Evolutionary conservation across 345 rosid genomes (phyloP).

Genomic region (Iberis pinnata): DNA sequence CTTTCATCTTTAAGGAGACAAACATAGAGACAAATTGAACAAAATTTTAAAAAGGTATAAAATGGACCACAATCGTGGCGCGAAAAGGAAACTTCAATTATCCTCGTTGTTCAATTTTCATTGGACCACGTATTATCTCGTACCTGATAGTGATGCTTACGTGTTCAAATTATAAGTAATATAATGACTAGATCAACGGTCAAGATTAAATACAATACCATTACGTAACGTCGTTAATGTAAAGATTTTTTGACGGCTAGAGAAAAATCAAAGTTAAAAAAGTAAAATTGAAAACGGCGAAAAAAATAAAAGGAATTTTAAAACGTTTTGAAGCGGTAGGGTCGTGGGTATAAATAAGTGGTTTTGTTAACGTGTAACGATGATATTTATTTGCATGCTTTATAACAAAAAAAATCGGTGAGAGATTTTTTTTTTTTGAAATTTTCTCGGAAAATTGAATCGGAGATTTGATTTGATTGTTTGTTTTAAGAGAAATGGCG

Average conservation of each 20-base stretch:
- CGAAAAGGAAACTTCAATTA: constrained; percentile 31
- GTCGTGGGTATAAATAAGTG: constrained; percentile 25
- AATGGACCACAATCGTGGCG: constrained; percentile 49
- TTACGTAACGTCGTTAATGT: constrained; percentile 32
- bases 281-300: constrained; percentile 9
- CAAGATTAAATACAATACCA: constrained; percentile 27
- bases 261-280: constrained; percentile 21
- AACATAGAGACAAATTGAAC: constrained; percentile 6
- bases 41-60: neutral
- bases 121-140: constrained; percentile 37
- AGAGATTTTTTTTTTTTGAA: neutral
- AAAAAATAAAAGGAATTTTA: constrained; percentile 1
- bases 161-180: constrained; percentile 26
- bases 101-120: constrained; percentile 14
- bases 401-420: neutral
- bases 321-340: constrained; percentile 32
- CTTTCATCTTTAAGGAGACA: neutral
- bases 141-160: constrained; percentile 12
- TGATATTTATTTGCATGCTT: constrained; percentile 23
- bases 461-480: no score
- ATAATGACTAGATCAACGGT: constrained; percentile 35
- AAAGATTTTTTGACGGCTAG: neutral
- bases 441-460: neutral
- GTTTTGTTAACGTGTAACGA: constrained; percentile 18
- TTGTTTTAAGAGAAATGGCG: constrained; percentile 50